phyloP scores from a whole-genome alignment of 345 rosid species.

The Rhizophora apiculata region DNA sequence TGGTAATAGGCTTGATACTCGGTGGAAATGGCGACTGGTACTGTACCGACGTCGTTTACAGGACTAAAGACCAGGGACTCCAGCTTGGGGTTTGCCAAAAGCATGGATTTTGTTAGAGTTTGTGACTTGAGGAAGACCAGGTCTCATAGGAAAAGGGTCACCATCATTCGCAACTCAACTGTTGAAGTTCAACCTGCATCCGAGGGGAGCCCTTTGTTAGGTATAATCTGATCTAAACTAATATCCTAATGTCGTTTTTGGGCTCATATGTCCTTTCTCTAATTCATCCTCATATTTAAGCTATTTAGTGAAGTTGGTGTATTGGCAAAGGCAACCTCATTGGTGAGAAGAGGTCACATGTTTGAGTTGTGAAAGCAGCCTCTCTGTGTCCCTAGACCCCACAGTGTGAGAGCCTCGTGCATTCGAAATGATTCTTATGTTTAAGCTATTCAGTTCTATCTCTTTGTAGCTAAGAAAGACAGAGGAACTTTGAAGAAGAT shows the following conservation, averaged over 20 bases:
- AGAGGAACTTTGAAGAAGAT: neutral
- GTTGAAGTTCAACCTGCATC: conserved; percentile 82
- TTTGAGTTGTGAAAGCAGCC: too few relatives aligned
- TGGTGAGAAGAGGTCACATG: too few relatives aligned
- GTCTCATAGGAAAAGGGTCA: conserved; percentile 45
- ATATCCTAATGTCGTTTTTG: neutral
- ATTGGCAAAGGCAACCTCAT: too few relatives aligned
- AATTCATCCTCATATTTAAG: neutral
- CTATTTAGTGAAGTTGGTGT: neutral
- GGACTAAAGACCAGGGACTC: conserved; percentile 59
- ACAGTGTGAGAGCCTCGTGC: neutral
- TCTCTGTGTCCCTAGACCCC: too few relatives aligned
- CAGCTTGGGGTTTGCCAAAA: conserved; percentile 55
- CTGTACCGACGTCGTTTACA: conserved; percentile 60
- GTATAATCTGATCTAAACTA: conserved; percentile 28
- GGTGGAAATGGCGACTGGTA: conserved; percentile 68
- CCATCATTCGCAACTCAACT: conserved; percentile 58
- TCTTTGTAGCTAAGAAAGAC: neutral
- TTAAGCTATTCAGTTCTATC: neutral
- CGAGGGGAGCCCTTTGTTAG: conserved; percentile 82
- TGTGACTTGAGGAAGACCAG: conserved; percentile 52
- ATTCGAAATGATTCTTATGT: too few relatives aligned
- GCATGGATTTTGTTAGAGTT: conserved; percentile 60
- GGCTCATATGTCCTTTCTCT: neutral
- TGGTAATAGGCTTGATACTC: conserved; percentile 20